A percentile compares a stretch with the other conserved stretches of the same genome.
Conservation (phyloP, 495 filamentous ascomycete species). For the Penicillium canescens region DNA sequence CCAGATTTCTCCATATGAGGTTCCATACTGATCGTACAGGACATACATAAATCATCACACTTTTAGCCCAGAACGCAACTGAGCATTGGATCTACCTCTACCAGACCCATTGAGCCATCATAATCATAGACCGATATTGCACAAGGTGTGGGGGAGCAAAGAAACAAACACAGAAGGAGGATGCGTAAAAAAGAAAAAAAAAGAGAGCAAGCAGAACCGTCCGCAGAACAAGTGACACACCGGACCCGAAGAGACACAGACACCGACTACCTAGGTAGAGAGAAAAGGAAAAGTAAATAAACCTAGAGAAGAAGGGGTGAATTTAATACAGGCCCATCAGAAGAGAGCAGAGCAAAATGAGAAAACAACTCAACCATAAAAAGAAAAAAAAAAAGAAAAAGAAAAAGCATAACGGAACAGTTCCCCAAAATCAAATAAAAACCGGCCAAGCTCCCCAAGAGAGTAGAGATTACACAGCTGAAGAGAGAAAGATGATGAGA, state of each 20-base stretch:
- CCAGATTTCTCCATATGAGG: slow-evolving; percentile 5
- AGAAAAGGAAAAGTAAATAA: slow-evolving; percentile 22
- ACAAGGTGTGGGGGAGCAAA: slow-evolving; percentile 16
- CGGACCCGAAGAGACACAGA: slow-evolving; percentile 29
- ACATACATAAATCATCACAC: slow-evolving; percentile 33
- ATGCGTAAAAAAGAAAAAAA: slow-evolving; percentile 11
- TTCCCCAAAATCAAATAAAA: slow-evolving; percentile 24
- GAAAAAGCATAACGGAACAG: slow-evolving; percentile 22
- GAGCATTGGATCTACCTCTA: slow-evolving; percentile 25
- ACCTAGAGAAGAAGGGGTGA: slow-evolving; percentile 40
- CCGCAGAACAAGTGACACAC: slow-evolving; percentile 24
- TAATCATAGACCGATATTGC: slow-evolving; percentile 21
- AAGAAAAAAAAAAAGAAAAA: slow-evolving; percentile 14
- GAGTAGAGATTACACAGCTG: slow-evolving; percentile 51
- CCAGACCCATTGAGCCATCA: slow-evolving; percentile 21
- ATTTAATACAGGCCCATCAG: slow-evolving; percentile 35
- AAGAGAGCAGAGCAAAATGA: slow-evolving; percentile 19
- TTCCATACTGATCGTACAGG: slow-evolving; percentile 26
- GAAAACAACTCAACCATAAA: slow-evolving; percentile 19
- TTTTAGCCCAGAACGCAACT: slow-evolving; percentile 25
- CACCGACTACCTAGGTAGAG: slow-evolving; percentile 12
- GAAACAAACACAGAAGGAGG: slow-evolving; percentile 10
- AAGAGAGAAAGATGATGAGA: slow-evolving; percentile 31
- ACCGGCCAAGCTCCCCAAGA: slow-evolving; percentile 48
- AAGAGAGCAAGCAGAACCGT: slow-evolving; percentile 18